Base-by-base conservation (phyloP, 1,284 basidiomycete species). In the Cryptococcus floricola region DNA sequence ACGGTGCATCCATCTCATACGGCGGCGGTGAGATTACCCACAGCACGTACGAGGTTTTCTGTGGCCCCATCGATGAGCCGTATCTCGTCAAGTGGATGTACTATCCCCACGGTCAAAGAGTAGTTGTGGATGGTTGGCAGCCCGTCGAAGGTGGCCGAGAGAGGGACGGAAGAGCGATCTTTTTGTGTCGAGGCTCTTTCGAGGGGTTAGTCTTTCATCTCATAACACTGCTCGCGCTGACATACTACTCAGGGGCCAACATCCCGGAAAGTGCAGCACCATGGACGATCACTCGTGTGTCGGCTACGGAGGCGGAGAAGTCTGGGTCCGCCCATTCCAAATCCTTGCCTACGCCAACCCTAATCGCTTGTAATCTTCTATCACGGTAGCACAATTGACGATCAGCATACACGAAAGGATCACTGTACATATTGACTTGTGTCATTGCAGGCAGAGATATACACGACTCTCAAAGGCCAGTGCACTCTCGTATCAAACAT, bases 81-180 rank as follows among this genome's bases (percentile, higher is more conserved):
- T 57, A 62, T 9, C 56, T 67, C n/a, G 57, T 71, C 50, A 69
- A 71, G 52, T 77, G 75, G 75, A 64, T 71, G 52, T 67, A 66
- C 4, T 71, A 71, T 48, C 46, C 60, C 5, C 69, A 69, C 53
- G 74, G 71, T 13, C 59, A 67, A 47, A 55, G 54, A 2, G 65
- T 66, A 9, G 49, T 42, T 16, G 67, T 71, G 7, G 60, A 72
- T 2, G 68, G 67, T 1, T 71, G 68, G 69, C 67, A 69, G 51
- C 70, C 73, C 1, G 68, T 77, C 23, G 75, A 77, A 53, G 75
- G 73, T 10, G 75, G 74, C 0, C 59, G 74, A 37, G 74, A 76
- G 57, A 58, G 54, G 13, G 67, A 70, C 42, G 70, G 69, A 16
- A 57, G 57, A 25, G 65, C 69, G 3, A 41, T 76, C 37, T 61